A percentile compares a stretch with the other conserved stretches of the same genome.
phyloP scores from a whole-genome alignment of 768 basidiomycete species.

The Boletus rufocinnamomeus region DNA sequence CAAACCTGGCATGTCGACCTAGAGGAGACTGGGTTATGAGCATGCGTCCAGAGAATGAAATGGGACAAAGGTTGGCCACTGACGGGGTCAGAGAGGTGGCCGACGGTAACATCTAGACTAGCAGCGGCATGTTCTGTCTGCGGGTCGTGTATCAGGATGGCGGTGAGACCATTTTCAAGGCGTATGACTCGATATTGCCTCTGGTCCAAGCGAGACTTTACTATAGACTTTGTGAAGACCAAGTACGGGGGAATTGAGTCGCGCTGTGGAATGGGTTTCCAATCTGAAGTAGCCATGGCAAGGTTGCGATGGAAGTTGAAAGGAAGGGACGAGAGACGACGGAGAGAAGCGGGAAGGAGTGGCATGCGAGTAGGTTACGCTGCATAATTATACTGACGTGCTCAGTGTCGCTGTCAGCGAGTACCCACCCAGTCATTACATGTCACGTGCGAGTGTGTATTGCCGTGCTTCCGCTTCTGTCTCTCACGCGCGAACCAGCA shows the following conservation, averaged over 20 bases:
- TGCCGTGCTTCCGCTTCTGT: neutral
- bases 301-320: slow-evolving; percentile 13
- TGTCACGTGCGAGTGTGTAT: slow-evolving; percentile 14
- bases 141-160: slow-evolving; percentile 77
- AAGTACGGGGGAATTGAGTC: slow-evolving; percentile 45
- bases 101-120: slow-evolving; percentile 91
- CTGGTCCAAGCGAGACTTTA: slow-evolving; percentile 76
- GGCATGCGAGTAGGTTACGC: neutral
- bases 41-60: neutral
- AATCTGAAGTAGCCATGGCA: slow-evolving; percentile 27
- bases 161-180: slow-evolving; percentile 89
- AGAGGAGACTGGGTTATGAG: slow-evolving; percentile 4
- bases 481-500: slow-evolving; percentile 10
- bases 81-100: slow-evolving; percentile 91
- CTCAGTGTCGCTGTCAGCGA: neutral
- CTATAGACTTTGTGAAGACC: slow-evolving; percentile 59
- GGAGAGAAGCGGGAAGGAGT: slow-evolving; percentile 17
- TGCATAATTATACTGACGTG: neutral
- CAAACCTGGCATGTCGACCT: slow-evolving; percentile 89
- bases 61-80: slow-evolving; percentile 29
- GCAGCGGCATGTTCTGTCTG: slow-evolving; percentile 94
- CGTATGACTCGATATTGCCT: slow-evolving; percentile 78
- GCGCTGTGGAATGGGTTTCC: slow-evolving; percentile 19
- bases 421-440: slow-evolving; percentile 29
- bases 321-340: neutral